Evolutionary conservation across 139 green algal species (phyloP).

Genomic region (Chlamydomonas sphaeroides): DNA sequence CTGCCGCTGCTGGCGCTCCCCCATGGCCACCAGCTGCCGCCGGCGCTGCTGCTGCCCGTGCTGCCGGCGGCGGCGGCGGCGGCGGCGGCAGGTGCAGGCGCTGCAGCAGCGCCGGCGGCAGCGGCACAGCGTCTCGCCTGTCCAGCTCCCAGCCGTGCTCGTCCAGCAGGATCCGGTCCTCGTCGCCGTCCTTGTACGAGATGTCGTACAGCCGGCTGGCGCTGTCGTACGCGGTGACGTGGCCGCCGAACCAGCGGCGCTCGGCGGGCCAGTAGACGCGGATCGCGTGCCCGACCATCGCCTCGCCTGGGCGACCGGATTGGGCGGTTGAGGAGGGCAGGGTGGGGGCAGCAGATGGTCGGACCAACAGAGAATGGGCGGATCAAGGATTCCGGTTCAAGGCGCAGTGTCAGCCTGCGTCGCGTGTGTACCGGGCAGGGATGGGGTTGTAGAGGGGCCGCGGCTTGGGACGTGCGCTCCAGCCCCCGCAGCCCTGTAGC

Average conservation of each 20-base stretch:
- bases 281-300: constrained; percentile 19
- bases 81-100: not conserved
- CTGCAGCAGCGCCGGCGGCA: constrained; percentile 2
- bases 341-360: no score
- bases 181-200: constrained; percentile 31
- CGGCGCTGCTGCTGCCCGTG: not conserved
- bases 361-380: no score
- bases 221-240: constrained; percentile 6
- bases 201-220: not conserved
- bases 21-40: no score
- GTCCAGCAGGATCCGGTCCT: not conserved
- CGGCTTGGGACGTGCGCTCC: no score
- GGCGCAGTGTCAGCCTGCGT: no score
- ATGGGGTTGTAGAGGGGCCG: no score
- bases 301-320: constrained; percentile 3
- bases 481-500: no score
- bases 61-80: not conserved
- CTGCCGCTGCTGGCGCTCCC: no score
- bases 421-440: no score
- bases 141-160: constrained; percentile 5
- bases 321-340: no score
- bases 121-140: not conserved
- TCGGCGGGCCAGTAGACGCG: constrained; percentile 29
- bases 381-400: no score
- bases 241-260: not conserved